Percentiles rank a stretch among this genome's conserved stretches.
Evolutionary conservation across 2,329 filamentous ascomycete genomes (phyloP).

Genomic region (Curvularia hawaiiensis): DNA sequence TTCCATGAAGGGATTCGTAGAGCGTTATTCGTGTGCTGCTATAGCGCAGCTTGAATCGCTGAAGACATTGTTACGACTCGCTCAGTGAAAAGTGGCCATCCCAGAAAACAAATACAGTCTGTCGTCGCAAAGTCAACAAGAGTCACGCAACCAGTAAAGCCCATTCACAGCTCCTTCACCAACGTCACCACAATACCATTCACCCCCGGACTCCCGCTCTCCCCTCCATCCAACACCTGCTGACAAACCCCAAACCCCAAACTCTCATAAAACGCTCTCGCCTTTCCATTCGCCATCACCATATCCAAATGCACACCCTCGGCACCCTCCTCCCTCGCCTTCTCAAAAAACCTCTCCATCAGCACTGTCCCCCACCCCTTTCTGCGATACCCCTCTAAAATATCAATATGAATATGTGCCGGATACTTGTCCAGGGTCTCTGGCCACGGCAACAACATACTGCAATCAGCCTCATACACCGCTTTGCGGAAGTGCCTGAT

Average conservation of each 20-base stretch:
- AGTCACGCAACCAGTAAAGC: too few species aligned
- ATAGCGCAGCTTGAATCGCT: not conserved
- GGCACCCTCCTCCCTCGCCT: conserved; percentile 29
- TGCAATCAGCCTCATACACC: conserved; percentile 31
- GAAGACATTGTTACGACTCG: too few species aligned
- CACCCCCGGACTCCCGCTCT: conserved; percentile 32
- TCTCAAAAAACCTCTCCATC: conserved; percentile 33
- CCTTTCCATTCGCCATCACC: conserved; percentile 38
- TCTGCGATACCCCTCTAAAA: conserved; percentile 41
- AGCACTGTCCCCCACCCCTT: conserved; percentile 39
- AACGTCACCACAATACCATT: conserved; percentile 32
- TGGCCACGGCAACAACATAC: conserved; percentile 25
- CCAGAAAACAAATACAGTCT: too few species aligned
- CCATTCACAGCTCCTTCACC: conserved; percentile 26
- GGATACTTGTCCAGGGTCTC: conserved; percentile 35
- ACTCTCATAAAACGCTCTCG: conserved; percentile 36
- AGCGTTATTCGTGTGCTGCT: not conserved
- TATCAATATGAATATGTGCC: conserved; percentile 48
- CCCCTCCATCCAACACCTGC: conserved; percentile 34
- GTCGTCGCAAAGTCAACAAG: too few species aligned
- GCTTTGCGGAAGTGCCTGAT: conserved; percentile 22
- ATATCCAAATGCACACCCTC: conserved; percentile 46
- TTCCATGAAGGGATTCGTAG: not conserved
- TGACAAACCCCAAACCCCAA: conserved; percentile 32
- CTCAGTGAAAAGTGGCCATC: too few species aligned